Base-by-base conservation (phyloP, 2,329 filamentous ascomycete genomes). In the Exophiala bonariae region DNA sequence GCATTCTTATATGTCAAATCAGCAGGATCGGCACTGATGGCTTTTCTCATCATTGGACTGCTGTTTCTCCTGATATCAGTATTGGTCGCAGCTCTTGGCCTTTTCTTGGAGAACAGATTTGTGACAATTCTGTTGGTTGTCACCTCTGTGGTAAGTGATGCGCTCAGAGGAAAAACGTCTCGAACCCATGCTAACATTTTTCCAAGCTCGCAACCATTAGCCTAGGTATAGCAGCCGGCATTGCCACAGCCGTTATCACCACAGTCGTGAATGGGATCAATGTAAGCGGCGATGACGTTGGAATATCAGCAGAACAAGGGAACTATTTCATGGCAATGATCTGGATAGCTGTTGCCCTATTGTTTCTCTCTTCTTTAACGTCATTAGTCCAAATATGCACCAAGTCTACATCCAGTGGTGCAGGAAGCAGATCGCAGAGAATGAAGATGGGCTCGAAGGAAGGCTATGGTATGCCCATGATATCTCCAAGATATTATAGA, bases 191-290 rank as follows among this genome's bases (percentile, higher is more conserved):
- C n/a, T 18, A 13, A 38, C 8, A 2, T 13, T 18, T 11, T 20
- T 5, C 8, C 16, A 13, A 44, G 41, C 18, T 34, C 17, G 41
- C 31, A 11, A 23, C 22, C 22, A 13, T 42, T 6, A 32, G 28
- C 35, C 41, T 44, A 5, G 33, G 11, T 3, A 44, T 44, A 8
- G 17, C 11, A 11, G 41, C 41, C 3, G 32, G 41, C 10, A 17
- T 44, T 6, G 19, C 41, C 5, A 44, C 41, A 13, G 41, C 22
- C 17, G 22, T 34, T 2, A 44, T 36, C 16, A 44, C 41, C 4
- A 44, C 33, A 16, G 41, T 44, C 10, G 41, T 44, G 14, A 44
- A 44, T 22, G 41, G 41, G 3, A 33, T 44, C 31, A 44, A 44
- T n/a, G 16, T 31, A 5, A 44, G 35, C 13, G 41, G 41, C 1